Conservation (phyloP, 164 flowering plant genomes). For the Annona squamosa region DNA sequence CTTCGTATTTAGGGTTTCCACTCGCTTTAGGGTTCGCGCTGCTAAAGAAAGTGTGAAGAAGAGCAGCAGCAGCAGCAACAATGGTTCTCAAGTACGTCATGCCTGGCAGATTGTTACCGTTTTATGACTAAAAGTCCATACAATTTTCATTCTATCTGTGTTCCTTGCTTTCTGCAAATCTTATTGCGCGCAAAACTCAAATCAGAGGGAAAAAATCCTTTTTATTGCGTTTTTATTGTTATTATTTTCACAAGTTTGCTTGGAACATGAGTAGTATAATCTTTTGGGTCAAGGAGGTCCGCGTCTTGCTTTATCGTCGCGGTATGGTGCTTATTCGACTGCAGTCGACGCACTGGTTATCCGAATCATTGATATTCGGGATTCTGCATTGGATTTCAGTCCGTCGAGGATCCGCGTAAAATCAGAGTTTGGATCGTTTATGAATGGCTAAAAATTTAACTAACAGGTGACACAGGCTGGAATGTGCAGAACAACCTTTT, state of each 20-base stretch:
- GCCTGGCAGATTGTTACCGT: not conserved
- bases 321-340: not conserved
- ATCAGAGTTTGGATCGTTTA: not conserved
- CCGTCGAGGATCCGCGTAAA: not conserved
- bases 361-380: not conserved
- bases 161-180: not conserved
- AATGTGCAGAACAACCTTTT: too few relatives aligned
- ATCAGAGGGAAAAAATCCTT: not conserved
- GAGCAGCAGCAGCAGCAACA: not conserved
- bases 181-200: not conserved
- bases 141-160: not conserved
- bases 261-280: too few relatives aligned
- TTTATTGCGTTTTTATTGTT: too few relatives aligned
- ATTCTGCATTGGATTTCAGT: not conserved
- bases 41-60: not conserved
- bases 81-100: slow-evolving; percentile 6
- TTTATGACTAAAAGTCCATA: not conserved
- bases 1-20: not conserved
- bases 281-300: not conserved
- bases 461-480: too few relatives aligned
- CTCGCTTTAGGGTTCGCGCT: not conserved
- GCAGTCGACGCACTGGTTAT: not conserved
- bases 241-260: not conserved
- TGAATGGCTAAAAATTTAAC: too few relatives aligned
- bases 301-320: too few relatives aligned